Evolutionary conservation across 805 yeast species (phyloP), one percentile per base, ranked within the genome.

Genomic region (Pichia californica): DNA sequence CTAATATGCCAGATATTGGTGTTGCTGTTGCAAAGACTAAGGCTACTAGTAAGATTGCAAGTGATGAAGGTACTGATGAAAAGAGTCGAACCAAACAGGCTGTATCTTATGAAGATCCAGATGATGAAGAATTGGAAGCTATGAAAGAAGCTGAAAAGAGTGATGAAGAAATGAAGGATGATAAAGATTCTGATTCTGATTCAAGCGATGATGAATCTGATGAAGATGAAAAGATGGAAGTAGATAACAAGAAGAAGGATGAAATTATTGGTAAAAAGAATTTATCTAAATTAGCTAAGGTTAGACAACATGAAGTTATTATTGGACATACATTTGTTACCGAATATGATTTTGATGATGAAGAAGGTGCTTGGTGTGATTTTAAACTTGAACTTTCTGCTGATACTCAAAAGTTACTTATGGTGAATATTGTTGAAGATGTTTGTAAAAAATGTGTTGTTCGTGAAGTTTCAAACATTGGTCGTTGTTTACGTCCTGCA

Each of bases 341-440:
- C 46, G 76, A 77, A 59, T 91, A 85, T 70, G 81, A 86, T 66
- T 94, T 89, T 60, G 99, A 93, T 67, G 97, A 91, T 61, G 79
- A 68, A 21, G 59, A 71, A 35, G 98, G 98, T 49, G 76, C 79
- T 55, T 91, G 97, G 97, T 89, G 98, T 71, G 85, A 84, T 63
- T 87, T 94, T 64, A 81, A 79, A 61, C 64, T 93, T 45, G 89
- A 85, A 58, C 74, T 88, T 53, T 79, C 87, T 38, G 88, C 93
- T 23, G 85, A 82, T 33, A 81, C 94, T 23, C 91, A 88, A 68
- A 93, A 93, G 73, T 70, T 93, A 62, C 78, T 93, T 71, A 91
- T 93, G 99, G 96, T 93, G 43, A 93, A 93, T 69, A 82, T 93
- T 58, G 80, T 93, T 45, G 99, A 94, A 68, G 89, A 83, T 44